Conservation (phyloP, 2,329 filamentous ascomycete species). For the Botryosphaeria agaves region DNA sequence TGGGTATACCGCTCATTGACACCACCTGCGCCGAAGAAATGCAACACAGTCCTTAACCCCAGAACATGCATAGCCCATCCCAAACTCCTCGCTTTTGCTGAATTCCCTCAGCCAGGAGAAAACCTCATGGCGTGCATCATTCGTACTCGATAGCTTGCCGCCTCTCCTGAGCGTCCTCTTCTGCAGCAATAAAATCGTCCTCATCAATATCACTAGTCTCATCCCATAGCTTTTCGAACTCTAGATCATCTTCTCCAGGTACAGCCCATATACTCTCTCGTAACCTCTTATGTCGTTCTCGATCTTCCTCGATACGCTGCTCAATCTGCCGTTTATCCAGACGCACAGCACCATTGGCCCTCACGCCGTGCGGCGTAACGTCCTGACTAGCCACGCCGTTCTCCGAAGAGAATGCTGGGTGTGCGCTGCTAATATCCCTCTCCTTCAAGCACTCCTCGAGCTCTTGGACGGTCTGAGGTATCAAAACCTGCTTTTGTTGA, state of each 20-base stretch:
- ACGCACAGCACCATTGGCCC: conserved; percentile 23
- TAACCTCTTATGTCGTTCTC: conserved; percentile 82
- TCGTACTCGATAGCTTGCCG: conserved; percentile 27
- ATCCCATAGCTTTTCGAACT: conserved; percentile 71
- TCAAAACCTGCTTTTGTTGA: conserved; percentile 53
- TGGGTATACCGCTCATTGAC: too few relatives aligned
- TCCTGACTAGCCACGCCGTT: conserved; percentile 8
- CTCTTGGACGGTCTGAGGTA: conserved; percentile 56
- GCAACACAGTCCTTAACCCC: background rate
- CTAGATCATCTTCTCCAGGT: conserved; percentile 43
- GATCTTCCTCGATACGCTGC: conserved; percentile 90
- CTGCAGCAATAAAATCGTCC: conserved; percentile 62
- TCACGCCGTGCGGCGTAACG: conserved; percentile 7
- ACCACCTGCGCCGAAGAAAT: background rate
- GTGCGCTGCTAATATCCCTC: conserved; percentile 36
- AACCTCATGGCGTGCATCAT: background rate
- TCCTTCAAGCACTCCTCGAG: conserved; percentile 73
- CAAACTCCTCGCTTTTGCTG: too few relatives aligned
- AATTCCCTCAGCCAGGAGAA: too few relatives aligned
- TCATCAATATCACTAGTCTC: conserved; percentile 75
- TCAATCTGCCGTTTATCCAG: conserved; percentile 82
- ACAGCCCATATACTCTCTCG: conserved; percentile 91
- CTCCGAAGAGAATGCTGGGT: conserved; percentile 8
- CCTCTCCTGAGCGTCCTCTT: conserved; percentile 52
- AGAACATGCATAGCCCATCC: background rate